These are phyloP conservation scores for Thermomyces lanuginosus DNA, from an alignment of 2,329 filamentous ascomycete genomes.

Conservation along the genomic window DNA sequence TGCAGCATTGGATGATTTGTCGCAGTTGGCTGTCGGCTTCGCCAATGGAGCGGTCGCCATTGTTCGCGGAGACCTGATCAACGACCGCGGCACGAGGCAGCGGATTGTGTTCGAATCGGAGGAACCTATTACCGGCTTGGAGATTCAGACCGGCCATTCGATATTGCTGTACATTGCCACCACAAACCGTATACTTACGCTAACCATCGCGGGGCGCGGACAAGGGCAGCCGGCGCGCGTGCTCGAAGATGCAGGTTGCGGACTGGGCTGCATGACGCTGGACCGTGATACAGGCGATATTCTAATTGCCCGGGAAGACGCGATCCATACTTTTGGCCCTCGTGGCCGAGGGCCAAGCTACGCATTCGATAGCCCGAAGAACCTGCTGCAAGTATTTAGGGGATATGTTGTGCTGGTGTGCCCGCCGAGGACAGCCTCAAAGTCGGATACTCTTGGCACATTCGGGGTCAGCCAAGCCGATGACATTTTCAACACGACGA, in stretches of 20 bases:
- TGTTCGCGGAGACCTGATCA: conserved; percentile 82
- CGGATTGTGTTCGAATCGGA: conserved; percentile 92
- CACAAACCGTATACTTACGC: conserved; percentile 68
- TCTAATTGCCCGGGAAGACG: conserved; percentile 85
- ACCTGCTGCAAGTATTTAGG: conserved; percentile 57
- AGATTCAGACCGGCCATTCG: conserved; percentile 47
- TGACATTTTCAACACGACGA: conserved; percentile 69
- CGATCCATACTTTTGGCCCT: conserved; percentile 79
- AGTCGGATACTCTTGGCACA: conserved; percentile 48
- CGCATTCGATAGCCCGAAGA: conserved; percentile 84
- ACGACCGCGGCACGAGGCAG: conserved; percentile 87
- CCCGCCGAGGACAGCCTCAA: conserved; percentile 47
- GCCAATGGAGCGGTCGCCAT: conserved; percentile 89
- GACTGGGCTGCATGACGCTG: conserved; percentile 84
- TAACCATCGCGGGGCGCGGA: conserved; percentile 73
- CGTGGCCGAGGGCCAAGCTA: conserved; percentile 76
- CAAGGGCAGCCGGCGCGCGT: conserved; percentile 79
- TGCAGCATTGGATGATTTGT: conserved; percentile 69
- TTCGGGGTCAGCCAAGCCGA: conserved; percentile 60
- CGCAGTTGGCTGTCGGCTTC: conserved; percentile 87
- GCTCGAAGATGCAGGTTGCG: conserved; percentile 78
- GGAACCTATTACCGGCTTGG: conserved; percentile 84
- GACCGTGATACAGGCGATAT: conserved; percentile 68
- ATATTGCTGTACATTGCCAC: conserved; percentile 87
- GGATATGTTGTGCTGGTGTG: conserved; percentile 81